phyloP scores from a whole-genome alignment of 345 rosid species.

The Eucalyptus polyanthemos region DNA sequence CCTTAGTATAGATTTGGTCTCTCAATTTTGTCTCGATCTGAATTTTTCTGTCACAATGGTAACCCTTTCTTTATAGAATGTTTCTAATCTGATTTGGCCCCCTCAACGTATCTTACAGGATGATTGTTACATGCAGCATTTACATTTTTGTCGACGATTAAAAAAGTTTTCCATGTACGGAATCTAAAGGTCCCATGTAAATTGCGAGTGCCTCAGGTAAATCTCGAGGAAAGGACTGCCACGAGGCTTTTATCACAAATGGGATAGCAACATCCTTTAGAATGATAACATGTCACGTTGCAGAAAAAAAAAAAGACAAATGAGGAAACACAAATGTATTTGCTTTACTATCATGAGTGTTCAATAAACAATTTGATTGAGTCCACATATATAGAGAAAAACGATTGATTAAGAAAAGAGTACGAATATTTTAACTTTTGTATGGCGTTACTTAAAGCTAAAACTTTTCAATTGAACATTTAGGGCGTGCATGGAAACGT shows the following conservation, averaged over 20 bases:
- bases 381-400: background rate
- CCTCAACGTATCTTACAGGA: background rate
- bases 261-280: background rate
- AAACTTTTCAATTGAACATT: too few relatives aligned
- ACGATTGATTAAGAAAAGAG: background rate
- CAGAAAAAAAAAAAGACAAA: background rate
- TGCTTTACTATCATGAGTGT: background rate
- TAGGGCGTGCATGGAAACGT: too few relatives aligned
- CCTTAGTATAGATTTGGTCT: background rate
- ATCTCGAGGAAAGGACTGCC: background rate
- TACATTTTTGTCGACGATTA: background rate
- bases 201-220: background rate
- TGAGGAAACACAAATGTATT: background rate
- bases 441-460: too few relatives aligned
- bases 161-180: background rate
- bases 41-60: background rate
- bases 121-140: background rate
- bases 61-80: background rate
- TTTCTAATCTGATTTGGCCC: background rate
- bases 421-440: accelerated
- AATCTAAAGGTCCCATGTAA: background rate
- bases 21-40: background rate
- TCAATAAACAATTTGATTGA: background rate
- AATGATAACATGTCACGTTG: background rate
- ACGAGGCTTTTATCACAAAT: background rate